Evolutionary conservation across 2,329 filamentous ascomycete genomes (phyloP).

Genomic region (Alternaria solani): DNA sequence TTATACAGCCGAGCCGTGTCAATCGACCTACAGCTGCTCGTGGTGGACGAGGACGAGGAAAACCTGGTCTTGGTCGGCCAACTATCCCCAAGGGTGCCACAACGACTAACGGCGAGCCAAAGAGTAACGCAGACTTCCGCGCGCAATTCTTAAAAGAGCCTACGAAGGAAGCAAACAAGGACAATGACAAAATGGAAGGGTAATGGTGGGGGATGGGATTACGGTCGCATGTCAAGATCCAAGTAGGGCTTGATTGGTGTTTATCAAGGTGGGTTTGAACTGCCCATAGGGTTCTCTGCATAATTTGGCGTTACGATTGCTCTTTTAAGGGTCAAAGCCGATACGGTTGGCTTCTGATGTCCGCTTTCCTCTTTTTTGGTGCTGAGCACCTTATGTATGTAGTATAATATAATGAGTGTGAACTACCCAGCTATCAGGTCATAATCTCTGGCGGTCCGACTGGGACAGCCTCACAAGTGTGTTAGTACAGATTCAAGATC

Average conservation of each 20-base stretch:
- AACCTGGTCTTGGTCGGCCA: slow-evolving; percentile 40
- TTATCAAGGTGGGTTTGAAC: slow-evolving; percentile 7
- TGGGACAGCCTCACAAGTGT: neutral
- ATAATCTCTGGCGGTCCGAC: neutral
- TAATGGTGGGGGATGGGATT: slow-evolving; percentile 32
- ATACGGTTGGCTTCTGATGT: neutral
- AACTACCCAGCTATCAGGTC: neutral
- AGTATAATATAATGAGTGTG: slow-evolving; percentile 13
- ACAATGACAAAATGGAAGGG: slow-evolving; percentile 35
- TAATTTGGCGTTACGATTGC: slow-evolving; percentile 8
- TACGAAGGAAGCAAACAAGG: slow-evolving; percentile 24
- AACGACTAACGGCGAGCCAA: slow-evolving; percentile 42
- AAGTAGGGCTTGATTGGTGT: slow-evolving; percentile 20
- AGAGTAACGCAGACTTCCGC: slow-evolving; percentile 67
- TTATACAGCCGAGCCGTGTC: slow-evolving; percentile 38
- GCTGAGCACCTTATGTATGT: slow-evolving; percentile 7
- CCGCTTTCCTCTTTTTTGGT: neutral
- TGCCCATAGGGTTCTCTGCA: slow-evolving; percentile 4
- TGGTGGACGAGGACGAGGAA: slow-evolving; percentile 41
- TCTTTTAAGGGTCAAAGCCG: neutral
- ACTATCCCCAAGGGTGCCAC: slow-evolving; percentile 28
- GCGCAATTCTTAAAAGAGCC: slow-evolving; percentile 58
- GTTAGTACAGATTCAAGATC: neutral
- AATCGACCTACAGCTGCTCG: slow-evolving; percentile 35
- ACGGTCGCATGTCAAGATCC: slow-evolving; percentile 24